Conservation (phyloP, 1,284 basidiomycete genomes). For the Moniliophthora roreri region DNA sequence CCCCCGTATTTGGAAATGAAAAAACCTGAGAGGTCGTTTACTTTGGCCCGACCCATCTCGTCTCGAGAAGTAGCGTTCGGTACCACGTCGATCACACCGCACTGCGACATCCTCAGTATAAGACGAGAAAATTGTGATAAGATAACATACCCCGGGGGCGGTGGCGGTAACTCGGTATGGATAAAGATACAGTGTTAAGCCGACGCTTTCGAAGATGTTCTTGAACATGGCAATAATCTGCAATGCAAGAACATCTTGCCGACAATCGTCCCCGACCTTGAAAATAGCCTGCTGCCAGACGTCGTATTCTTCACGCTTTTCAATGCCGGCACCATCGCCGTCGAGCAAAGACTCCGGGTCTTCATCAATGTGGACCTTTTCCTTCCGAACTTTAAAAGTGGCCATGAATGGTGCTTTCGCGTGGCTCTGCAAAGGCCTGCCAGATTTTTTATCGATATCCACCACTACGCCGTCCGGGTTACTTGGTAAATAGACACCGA, state of each 20-base stretch:
- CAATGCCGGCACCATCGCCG: slow-evolving; percentile 54
- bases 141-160: slow-evolving; percentile 79
- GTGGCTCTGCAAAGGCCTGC: slow-evolving; percentile 94
- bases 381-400: slow-evolving; percentile 96
- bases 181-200: slow-evolving; percentile 90
- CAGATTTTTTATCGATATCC: slow-evolving; percentile 96
- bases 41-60: slow-evolving; percentile 98
- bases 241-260: slow-evolving; percentile 95
- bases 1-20: slow-evolving; percentile 95
- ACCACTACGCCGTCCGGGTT: slow-evolving; percentile 97
- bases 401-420: slow-evolving; percentile 99
- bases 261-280: slow-evolving; percentile 99
- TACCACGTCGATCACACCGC: slow-evolving; percentile 98
- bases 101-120: slow-evolving; percentile 46
- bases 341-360: slow-evolving; percentile 73
- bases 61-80: slow-evolving; percentile 98
- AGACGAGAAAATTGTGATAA: slow-evolving; percentile 5
- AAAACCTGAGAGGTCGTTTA: slow-evolving; percentile 94
- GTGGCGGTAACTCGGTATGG: slow-evolving; percentile 98
- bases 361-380: slow-evolving; percentile 58
- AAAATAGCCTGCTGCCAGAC: slow-evolving; percentile 99
- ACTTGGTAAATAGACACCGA: slow-evolving; percentile 95
- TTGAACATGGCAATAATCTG: slow-evolving; percentile 99
- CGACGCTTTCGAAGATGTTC: slow-evolving; percentile 90
- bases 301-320: slow-evolving; percentile 73